Evolutionary conservation across 176 grass and related monocot species (phyloP), one percentile per base, ranked within the genome.

Genomic region (Thalia dealbata): DNA sequence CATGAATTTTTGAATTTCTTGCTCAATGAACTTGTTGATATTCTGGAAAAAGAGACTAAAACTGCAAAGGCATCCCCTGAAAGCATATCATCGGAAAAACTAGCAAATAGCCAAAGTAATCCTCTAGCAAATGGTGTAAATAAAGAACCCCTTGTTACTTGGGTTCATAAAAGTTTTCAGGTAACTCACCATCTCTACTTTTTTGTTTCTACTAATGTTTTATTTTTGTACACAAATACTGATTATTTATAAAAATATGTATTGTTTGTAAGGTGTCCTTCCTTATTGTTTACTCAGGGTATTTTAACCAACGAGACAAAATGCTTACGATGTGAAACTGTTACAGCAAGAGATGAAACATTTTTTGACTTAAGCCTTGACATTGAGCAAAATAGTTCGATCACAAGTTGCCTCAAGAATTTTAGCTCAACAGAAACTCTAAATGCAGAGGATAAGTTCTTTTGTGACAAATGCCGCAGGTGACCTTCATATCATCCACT

Each of bases 381-480:
- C 80, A 93, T 99, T 48, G 90, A 93, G 75, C 95, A 99, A 65
- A 99, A 99, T 86, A 99, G 87, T 76, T 99, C 95, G 59, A 84
- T 99, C 67, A 99, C 95, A 22, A 99, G 90, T 77, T 99, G 95
- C 70, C 87, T 99, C 30, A 99, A 99, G 84, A 99, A 99, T 83
- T 99, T 99, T 74, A 99, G 95, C 80, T 99, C 95, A 59, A 99
- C 90, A 65, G 95, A 99, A 77, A 99, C 95, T 74, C 77, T 99
- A 67, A 93, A 93, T 77, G 95, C 90, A 0, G 90, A 99, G 71
- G 95, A 99, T 78, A 99, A 93, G 79, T 99, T 99, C 85, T 99
- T 99, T 76, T 99, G 95, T 73, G 95, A 99, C 79, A 99, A 99
- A 86, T 99, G 95, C 68, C 92, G 95, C 85, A 99, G 95, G 95